Evolutionary conservation across 129 eudicot species (phyloP), one percentile per base, ranked within the genome.

Genomic region (Flaveria trinervia): DNA sequence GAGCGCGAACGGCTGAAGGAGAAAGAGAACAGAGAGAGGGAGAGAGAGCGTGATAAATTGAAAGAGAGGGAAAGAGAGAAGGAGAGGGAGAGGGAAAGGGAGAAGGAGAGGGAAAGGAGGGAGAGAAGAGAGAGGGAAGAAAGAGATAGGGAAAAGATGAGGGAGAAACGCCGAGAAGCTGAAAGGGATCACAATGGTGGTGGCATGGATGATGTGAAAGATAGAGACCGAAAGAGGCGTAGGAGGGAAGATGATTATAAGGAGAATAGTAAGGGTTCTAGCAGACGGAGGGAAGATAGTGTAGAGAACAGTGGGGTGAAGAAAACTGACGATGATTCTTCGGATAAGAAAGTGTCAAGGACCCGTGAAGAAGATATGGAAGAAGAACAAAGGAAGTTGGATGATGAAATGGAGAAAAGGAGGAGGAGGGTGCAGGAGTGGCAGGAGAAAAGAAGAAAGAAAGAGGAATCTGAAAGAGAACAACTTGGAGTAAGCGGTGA

Each of bases 341-440:
- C 81, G 0, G 84, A 73, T 25, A 76, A 77, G 68, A 83, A 74
- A 71, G 89, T 79, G 71, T 78, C 59, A 44, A 86, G 80, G 68
- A 78, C 83, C 7, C 83, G 84, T 48, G 97, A 87, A 81, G 91
- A 87, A 26, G 97, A 84, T 64, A 73, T 89, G 52, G 97, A 89
- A 73, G 97, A 92, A 75, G 97, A 92, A 77, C 96, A 92, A 43
- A 78, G 85, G 75, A 87, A 82, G 77, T 72, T 92, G 84, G 96
- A 89, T 72, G 97, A 92, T 44, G 96, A 92, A 73, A 89, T 89
- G 97, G 97, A 92, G 71, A 89, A 92, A 73, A 82, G 97, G 48
- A 87, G 97, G 84, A 89, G 97, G 80, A 86, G 97, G 74, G 97
- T 92, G 64, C 93, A 92, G 83, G 97, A 92, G 74, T 92, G 97